A percentile compares a stretch with the other conserved stretches of the same genome.
These are phyloP conservation scores for Samsoniella hepiali DNA, from an alignment of 2,329 filamentous ascomycete species.

Conservation along the genomic window DNA sequence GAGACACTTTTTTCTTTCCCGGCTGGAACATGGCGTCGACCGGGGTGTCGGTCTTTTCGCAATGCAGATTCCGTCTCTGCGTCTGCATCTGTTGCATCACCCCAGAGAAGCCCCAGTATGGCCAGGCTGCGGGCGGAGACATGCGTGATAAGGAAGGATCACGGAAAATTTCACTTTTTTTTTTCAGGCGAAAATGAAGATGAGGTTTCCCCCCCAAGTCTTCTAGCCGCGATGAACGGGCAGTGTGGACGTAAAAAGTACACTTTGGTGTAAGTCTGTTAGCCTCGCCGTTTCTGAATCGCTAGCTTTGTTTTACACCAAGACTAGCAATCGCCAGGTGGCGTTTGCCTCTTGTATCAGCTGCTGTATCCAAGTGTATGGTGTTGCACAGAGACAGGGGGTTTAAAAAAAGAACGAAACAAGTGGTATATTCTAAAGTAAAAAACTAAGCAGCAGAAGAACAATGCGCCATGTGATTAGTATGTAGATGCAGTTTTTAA, in stretches of 20 bases:
- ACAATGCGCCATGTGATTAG: not conserved
- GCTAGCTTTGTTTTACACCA: not conserved
- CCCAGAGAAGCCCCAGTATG: not conserved
- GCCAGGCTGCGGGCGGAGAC: not conserved
- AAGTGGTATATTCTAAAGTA: slow-evolving; percentile 6
- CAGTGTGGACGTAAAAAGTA: not conserved
- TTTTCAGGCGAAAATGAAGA: not conserved
- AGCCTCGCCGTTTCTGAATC: not conserved
- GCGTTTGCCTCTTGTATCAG: not conserved
- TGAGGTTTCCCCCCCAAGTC: too few species aligned
- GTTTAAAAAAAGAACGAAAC: not conserved
- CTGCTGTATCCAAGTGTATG: not conserved
- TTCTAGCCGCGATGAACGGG: not conserved
- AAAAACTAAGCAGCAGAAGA: not conserved
- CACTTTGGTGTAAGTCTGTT: not conserved
- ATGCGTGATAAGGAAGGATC: not conserved
- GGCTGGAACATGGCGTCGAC: slow-evolving; percentile 3
- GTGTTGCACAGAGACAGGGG: not conserved
- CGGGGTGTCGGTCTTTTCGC: not conserved
- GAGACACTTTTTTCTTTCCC: not conserved
- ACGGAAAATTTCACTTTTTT: not conserved
- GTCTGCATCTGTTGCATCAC: not conserved
- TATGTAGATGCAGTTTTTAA: not conserved
- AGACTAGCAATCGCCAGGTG: not conserved
- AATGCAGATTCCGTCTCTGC: not conserved